Conservation (phyloP, 805 yeast species). For the Metschnikowia kofuensis region DNA sequence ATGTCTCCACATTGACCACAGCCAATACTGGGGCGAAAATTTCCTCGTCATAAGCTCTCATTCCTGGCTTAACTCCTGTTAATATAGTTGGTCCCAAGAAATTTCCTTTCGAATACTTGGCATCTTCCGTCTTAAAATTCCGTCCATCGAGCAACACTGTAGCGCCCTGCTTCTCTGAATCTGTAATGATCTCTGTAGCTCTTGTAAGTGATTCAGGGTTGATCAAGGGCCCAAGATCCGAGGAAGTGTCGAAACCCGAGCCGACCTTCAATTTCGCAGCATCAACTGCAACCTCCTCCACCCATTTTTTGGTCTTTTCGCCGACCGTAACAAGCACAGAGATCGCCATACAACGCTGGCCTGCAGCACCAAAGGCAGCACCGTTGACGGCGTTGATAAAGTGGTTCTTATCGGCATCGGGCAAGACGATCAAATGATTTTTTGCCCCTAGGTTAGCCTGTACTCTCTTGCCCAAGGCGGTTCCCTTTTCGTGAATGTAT, state of each 20-base stretch:
- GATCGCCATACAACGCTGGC: conserved; percentile 81
- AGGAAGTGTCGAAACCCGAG: conserved; percentile 61
- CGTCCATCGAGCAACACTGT: conserved; percentile 63
- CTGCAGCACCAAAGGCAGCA: conserved; percentile 83
- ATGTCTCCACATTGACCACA: conserved; percentile 57
- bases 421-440: conserved; percentile 70
- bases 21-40: conserved; percentile 75
- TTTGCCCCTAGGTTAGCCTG: conserved; percentile 80
- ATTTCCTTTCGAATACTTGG: conserved; percentile 51
- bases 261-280: conserved; percentile 58
- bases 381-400: conserved; percentile 65
- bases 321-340: conserved; percentile 74
- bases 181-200: conserved; percentile 54
- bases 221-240: conserved; percentile 73
- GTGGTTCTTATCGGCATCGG: conserved; percentile 66
- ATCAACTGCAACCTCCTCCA: conserved; percentile 53
- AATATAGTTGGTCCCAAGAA: conserved; percentile 71
- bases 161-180: conserved; percentile 60
- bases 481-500: conserved; percentile 65
- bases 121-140: conserved; percentile 37
- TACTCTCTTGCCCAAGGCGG: conserved; percentile 68
- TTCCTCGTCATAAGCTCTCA: conserved; percentile 71
- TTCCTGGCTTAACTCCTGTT: conserved; percentile 60
- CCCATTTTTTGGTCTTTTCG: conserved; percentile 54
- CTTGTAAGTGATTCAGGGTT: conserved; percentile 55